A percentile compares a stretch with the other conserved stretches of the same genome.
Conservation (phyloP, 2,329 filamentous ascomycete genomes). For the Aureobasidium sp. region DNA sequence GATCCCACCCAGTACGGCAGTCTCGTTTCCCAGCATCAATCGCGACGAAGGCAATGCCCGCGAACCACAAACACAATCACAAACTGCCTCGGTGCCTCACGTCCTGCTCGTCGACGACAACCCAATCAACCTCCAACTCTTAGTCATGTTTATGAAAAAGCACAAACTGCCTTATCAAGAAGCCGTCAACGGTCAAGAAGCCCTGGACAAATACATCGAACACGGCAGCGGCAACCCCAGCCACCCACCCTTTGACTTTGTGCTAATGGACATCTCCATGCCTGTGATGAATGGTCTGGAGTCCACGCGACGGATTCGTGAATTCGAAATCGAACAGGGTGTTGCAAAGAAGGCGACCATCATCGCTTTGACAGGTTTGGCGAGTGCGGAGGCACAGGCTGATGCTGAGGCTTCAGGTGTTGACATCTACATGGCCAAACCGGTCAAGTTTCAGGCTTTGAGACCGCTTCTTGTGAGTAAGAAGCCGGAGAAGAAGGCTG, state of each 20-base stretch:
- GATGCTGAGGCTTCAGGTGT: conserved; percentile 23
- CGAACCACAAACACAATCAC: conserved; percentile 4
- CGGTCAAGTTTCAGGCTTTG: conserved; percentile 28
- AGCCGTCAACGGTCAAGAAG: conserved; percentile 38
- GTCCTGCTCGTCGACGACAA: conserved; percentile 23
- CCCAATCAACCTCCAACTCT: conserved; percentile 19
- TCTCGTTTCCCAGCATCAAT: conserved; percentile 2
- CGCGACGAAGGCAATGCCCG: conserved; percentile 1
- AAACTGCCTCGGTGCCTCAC: neutral
- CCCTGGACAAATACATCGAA: conserved; percentile 33
- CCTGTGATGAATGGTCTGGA: conserved; percentile 21
- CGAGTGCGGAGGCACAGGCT: conserved; percentile 21
- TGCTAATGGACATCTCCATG: conserved; percentile 21
- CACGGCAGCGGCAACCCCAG: neutral
- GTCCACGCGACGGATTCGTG: conserved; percentile 15
- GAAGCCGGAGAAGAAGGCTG: neutral
- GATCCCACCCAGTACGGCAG: conserved; percentile 1
- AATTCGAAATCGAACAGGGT: conserved; percentile 7
- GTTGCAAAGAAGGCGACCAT: conserved; percentile 14
- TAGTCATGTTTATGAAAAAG: conserved; percentile 18
- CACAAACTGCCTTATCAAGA: conserved; percentile 18
- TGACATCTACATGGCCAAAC: conserved; percentile 27
- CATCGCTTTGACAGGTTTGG: conserved; percentile 25
- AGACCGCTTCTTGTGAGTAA: conserved; percentile 3
- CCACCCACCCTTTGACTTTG: conserved; percentile 19